A percentile compares a stretch with the other conserved stretches of the same genome.
These are phyloP conservation scores for Agastache rugosa DNA, from an alignment of 257 asterid genomes.

Conservation along the genomic window DNA sequence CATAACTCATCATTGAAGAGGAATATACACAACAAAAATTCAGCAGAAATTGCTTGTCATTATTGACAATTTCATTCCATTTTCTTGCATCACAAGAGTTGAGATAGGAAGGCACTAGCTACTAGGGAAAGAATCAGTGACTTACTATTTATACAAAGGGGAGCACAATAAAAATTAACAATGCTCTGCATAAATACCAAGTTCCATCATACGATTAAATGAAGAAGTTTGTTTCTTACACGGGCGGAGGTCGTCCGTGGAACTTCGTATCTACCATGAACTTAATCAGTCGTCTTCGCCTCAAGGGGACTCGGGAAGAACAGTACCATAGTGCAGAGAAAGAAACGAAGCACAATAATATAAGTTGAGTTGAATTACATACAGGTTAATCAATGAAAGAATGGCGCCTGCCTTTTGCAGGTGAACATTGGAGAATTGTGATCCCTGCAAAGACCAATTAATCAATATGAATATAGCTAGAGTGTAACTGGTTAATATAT, in stretches of 20 bases:
- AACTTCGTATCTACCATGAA: constrained; percentile 28
- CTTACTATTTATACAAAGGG: constrained; percentile 41
- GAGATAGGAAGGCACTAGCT: neutral
- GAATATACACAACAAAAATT: neutral
- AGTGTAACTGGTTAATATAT: neutral
- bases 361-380: constrained; percentile 50
- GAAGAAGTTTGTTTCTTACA: constrained; percentile 6
- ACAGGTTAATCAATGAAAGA: constrained; percentile 63
- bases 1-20: neutral
- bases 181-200: constrained; percentile 25
- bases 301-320: constrained; percentile 18
- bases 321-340: constrained; percentile 43
- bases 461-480: neutral
- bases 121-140: neutral
- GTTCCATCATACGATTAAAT: constrained; percentile 28
- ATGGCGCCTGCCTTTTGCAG: constrained; percentile 58
- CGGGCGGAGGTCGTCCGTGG: constrained; percentile 1
- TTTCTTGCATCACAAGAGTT: neutral
- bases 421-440: constrained; percentile 31
- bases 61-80: constrained; percentile 25
- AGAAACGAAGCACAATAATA: constrained; percentile 35
- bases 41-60: neutral
- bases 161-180: constrained; percentile 21
- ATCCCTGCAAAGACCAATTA: constrained; percentile 49
- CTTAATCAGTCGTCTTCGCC: constrained; percentile 1